A percentile compares a stretch with the other conserved stretches of the same genome.
Conservation (phyloP, 1,284 basidiomycete genomes). For the Volvariella surrecta region DNA sequence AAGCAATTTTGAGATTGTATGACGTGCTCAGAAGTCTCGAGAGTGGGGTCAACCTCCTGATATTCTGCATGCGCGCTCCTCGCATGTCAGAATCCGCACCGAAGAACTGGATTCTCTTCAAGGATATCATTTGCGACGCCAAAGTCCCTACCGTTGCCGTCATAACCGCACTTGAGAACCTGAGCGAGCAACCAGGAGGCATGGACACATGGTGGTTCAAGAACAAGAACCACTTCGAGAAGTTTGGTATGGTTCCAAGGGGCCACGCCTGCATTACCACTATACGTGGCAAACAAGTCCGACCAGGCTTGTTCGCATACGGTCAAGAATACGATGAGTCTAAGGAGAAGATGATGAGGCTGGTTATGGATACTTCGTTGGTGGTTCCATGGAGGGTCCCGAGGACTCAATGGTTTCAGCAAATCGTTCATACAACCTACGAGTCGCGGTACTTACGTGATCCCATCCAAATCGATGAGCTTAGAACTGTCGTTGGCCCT, state of each 20-base stretch:
- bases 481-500: constrained; percentile 8
- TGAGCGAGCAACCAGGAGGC: constrained; percentile 25
- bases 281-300: constrained; percentile 12
- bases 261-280: constrained; percentile 33
- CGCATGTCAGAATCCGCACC: constrained; percentile 26
- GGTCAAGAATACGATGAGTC: constrained; percentile 19
- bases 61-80: constrained; percentile 31
- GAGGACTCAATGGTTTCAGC: constrained; percentile 10
- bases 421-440: constrained; percentile 9
- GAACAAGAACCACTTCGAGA: constrained; percentile 23
- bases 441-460: constrained; percentile 4
- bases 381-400: constrained; percentile 9
- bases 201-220: constrained; percentile 29
- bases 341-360: constrained; percentile 11
- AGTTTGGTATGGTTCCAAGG: constrained; percentile 20
- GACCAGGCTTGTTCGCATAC: constrained; percentile 7
- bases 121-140: constrained; percentile 26
- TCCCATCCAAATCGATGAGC: constrained; percentile 7
- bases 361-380: constrained; percentile 10
- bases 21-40: constrained; percentile 22
- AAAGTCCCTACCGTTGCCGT: constrained; percentile 31
- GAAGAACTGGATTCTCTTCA: constrained; percentile 30
- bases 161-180: constrained; percentile 31
- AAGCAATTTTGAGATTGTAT: constrained; percentile 25
- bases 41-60: constrained; percentile 29